These are phyloP conservation scores for Candida silvatica DNA, from an alignment of 805 yeast species.

Conservation along the genomic window DNA sequence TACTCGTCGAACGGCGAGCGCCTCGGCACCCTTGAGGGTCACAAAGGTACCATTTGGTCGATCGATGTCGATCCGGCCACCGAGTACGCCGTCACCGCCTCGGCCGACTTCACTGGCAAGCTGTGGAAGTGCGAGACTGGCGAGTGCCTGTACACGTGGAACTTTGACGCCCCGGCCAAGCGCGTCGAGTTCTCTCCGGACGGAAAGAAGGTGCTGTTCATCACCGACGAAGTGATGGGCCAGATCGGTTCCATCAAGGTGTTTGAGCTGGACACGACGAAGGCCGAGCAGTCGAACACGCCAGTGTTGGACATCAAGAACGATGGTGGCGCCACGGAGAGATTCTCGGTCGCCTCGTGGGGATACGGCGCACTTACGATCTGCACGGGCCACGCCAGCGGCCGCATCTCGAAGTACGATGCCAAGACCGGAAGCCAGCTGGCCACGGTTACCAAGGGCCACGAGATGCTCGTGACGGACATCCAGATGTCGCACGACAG, in stretches of 20 bases:
- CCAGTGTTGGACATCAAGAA: conserved; percentile 50
- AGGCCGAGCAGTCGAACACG: conserved; percentile 36
- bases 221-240: conserved; percentile 92
- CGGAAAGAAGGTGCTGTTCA: conserved; percentile 57
- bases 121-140: conserved; percentile 84
- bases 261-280: conserved; percentile 45
- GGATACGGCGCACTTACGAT: conserved; percentile 65
- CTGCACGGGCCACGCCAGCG: conserved; percentile 85
- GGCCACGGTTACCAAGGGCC: conserved; percentile 44
- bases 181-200: conserved; percentile 80
- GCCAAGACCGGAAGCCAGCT: conserved; percentile 66
- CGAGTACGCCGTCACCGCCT: conserved; percentile 73
- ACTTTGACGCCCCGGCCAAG: conserved; percentile 78
- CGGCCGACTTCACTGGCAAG: conserved; percentile 81
- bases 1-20: conserved; percentile 94
- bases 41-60: conserved; percentile 92
- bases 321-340: conserved; percentile 39
- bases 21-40: conserved; percentile 84
- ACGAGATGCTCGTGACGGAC: conserved; percentile 77
- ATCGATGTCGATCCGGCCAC: conserved; percentile 74
- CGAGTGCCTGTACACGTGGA: conserved; percentile 62
- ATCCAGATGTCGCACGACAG: conserved; percentile 81
- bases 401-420: conserved; percentile 73
- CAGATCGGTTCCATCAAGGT: conserved; percentile 68
- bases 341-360: conserved; percentile 83